Percentiles rank a stretch among this genome's conserved stretches.
Evolutionary conservation across 768 basidiomycete species (phyloP).

Genomic region (Lactarius hatsudake): DNA sequence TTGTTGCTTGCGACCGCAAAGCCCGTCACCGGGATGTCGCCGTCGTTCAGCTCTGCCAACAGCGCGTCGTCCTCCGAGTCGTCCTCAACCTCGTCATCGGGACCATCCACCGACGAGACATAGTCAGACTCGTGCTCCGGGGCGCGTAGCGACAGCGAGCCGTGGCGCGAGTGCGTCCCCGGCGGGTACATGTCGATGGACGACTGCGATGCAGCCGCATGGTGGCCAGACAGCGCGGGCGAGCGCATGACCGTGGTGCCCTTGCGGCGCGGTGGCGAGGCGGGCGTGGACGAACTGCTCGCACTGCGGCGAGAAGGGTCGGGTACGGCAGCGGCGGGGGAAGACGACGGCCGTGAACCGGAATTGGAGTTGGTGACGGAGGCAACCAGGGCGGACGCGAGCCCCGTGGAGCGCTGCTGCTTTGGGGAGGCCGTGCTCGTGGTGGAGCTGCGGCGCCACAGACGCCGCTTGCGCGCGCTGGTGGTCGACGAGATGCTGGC

Average conservation of each 20-base stretch:
- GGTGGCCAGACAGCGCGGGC: conserved; percentile 17
- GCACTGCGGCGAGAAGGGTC: conserved; percentile 6
- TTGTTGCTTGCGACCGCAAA: conserved; percentile 97
- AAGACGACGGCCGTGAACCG: conserved; percentile 31
- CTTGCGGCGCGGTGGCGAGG: conserved; percentile 11
- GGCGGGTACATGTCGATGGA: conserved; percentile 27
- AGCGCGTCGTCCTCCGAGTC: conserved; percentile 34
- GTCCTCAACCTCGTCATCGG: conserved; percentile 32
- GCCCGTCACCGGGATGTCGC: conserved; percentile 89
- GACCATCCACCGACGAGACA: conserved; percentile 26
- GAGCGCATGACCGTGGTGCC: conserved; percentile 16
- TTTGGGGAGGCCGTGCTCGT: conserved; percentile 27
- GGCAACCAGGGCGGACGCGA: conserved; percentile 67
- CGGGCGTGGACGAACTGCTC: not conserved
- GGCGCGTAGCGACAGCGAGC: conserved; percentile 28
- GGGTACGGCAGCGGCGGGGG: conserved; percentile 10
- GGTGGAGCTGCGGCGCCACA: conserved; percentile 23
- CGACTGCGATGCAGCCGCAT: conserved; percentile 18
- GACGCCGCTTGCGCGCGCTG: conserved; percentile 22
- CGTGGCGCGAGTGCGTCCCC: conserved; percentile 29
- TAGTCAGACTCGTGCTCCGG: conserved; percentile 30
- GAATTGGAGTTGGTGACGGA: conserved; percentile 64
- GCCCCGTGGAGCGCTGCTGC: conserved; percentile 45
- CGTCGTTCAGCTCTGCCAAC: conserved; percentile 47
- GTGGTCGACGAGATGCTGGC: conserved; percentile 27